Percentiles rank a stretch among this genome's conserved stretches.
Evolutionary conservation across 495 filamentous ascomycete genomes (phyloP).

Genomic region (Lasiosphaeria miniovina): DNA sequence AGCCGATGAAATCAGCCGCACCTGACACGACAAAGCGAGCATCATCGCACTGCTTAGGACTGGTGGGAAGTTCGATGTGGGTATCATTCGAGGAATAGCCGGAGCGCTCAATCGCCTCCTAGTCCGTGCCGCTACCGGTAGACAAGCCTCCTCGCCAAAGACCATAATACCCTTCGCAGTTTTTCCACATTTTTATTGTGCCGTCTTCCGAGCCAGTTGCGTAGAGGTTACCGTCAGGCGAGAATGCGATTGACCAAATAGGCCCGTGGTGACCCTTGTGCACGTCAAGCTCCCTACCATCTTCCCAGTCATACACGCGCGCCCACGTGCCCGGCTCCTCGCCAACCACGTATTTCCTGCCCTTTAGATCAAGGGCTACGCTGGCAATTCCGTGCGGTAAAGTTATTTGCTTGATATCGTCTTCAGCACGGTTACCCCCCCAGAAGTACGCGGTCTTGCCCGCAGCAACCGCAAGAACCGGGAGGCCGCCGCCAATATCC

Average conservation of each 20-base stretch:
- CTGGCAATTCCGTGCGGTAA: constrained; percentile 82
- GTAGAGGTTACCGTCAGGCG: constrained; percentile 91
- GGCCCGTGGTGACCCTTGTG: constrained; percentile 98
- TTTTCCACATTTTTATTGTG: constrained; percentile 86
- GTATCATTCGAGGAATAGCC: constrained; percentile 12
- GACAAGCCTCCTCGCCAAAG: constrained; percentile 46
- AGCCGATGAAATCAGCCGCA: constrained; percentile 9
- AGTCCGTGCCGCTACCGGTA: constrained; percentile 29
- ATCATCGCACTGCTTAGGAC: not conserved
- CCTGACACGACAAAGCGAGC: not conserved
- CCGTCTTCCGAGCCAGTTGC: constrained; percentile 96
- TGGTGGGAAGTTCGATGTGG: constrained; percentile 7
- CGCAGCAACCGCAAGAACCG: constrained; percentile 64
- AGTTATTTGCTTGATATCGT: constrained; percentile 71
- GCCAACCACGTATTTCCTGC: constrained; percentile 81
- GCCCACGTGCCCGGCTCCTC: constrained; percentile 92
- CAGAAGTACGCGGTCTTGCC: constrained; percentile 93
- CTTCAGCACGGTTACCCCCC: constrained; percentile 65
- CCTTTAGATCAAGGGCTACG: constrained; percentile 78
- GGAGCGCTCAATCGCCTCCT: constrained; percentile 23
- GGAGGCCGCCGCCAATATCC: constrained; percentile 53
- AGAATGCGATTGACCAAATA: constrained; percentile 92
- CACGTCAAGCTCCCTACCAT: constrained; percentile 76
- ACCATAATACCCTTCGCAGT: constrained; percentile 54
- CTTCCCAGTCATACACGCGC: constrained; percentile 82